Percentiles rank a stretch among this genome's conserved stretches.
These are phyloP conservation scores for Beta macrorhiza DNA, from an alignment of 179 eudicot species.

Conservation along the genomic window DNA sequence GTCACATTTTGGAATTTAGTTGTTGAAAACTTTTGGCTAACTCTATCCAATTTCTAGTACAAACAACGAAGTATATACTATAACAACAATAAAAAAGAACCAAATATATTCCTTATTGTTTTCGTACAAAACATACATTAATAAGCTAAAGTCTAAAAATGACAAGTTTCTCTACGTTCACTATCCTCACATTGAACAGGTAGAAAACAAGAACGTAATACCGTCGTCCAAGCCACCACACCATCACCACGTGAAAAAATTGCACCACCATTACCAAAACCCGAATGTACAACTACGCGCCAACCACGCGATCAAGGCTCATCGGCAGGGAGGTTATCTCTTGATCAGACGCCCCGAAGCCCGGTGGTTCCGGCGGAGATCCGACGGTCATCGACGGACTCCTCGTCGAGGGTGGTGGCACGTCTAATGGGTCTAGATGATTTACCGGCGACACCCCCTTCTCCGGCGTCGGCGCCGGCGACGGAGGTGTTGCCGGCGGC, in stretches of 20 bases:
- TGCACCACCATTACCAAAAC: neutral
- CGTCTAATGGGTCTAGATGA: conserved; percentile 46
- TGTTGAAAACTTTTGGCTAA: no score
- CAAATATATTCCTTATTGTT: no score
- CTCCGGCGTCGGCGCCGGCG: conserved; percentile 3
- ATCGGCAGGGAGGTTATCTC: conserved; percentile 15
- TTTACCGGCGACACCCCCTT: neutral
- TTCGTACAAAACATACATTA: no score
- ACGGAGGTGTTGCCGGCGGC: conserved; percentile 26
- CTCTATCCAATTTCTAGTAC: no score
- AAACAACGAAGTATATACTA: no score
- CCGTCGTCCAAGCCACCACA: neutral
- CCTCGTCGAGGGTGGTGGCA: conserved; percentile 30
- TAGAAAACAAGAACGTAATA: conserved; percentile 38
- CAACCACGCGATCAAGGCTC: neutral
- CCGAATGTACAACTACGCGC: neutral
- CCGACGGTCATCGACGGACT: conserved; percentile 26
- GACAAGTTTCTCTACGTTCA: no score
- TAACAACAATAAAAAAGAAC: no score
- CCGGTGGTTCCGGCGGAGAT: conserved; percentile 55
- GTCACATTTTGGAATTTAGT: no score
- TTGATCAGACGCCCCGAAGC: conserved; percentile 43
- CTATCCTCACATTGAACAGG: conserved; percentile 26
- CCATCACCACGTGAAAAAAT: conserved; percentile 3
- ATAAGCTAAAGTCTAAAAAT: no score